Evolutionary conservation across 805 yeast species (phyloP).

Genomic region (Candida vartiovaarae): DNA sequence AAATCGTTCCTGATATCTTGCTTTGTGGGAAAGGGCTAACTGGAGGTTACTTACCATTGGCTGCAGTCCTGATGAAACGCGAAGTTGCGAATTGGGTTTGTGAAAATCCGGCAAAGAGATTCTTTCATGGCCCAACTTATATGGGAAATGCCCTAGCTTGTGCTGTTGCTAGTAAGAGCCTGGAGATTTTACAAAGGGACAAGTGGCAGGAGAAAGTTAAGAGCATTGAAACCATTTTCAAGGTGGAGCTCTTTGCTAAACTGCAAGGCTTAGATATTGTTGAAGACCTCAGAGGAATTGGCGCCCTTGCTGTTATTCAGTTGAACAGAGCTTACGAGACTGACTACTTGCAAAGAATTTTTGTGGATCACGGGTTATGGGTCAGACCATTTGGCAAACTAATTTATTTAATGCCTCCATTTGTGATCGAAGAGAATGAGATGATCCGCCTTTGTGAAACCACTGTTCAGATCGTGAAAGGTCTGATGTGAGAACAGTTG

Average conservation of each 20-base stretch:
- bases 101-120: constrained; percentile 1
- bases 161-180: constrained; percentile 2
- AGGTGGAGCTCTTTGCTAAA: not conserved
- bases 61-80: constrained; percentile 17
- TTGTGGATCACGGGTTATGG: constrained; percentile 1
- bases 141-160: constrained; percentile 3
- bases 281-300: constrained; percentile 2
- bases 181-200: constrained; percentile 1
- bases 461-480: not conserved
- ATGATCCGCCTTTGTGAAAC: not conserved
- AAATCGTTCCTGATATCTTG: constrained; percentile 22
- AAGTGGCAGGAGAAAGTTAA: constrained; percentile 1
- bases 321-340: constrained; percentile 1
- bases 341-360: not conserved
- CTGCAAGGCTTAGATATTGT: not conserved
- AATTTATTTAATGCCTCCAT: constrained; percentile 1
- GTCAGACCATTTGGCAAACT: constrained; percentile 2
- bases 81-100: constrained; percentile 1
- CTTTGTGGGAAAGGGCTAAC: constrained; percentile 23
- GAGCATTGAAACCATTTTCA: constrained; percentile 1
- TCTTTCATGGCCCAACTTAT: constrained; percentile 3
- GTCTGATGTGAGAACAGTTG: not conserved
- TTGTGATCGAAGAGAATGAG: constrained; percentile 1
- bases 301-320: constrained; percentile 2
- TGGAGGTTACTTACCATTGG: constrained; percentile 23